Evolutionary conservation across 148 eudicot species (phyloP), one percentile per base, ranked within the genome.

Genomic region (Drosera capensis): DNA sequence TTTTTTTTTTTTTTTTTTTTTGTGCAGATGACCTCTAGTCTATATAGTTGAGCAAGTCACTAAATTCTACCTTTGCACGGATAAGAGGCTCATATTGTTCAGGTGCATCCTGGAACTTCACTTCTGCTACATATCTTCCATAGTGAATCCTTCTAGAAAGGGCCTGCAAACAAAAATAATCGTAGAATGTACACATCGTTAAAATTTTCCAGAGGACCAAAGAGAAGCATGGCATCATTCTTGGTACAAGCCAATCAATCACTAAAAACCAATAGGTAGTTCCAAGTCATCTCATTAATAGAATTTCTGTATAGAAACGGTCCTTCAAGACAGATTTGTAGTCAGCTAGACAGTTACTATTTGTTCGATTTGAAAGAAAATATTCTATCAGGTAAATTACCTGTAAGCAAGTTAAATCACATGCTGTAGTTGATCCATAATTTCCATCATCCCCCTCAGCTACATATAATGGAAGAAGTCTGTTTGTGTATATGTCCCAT

Each of bases 61-160:
- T 37, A 13, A 12, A 54, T 11, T 23, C 20, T n/a, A 87, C 96
- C 68, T 79, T 70, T 21, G 79, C 75, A 7, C 54, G 77, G 56
- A 88, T 80, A 25, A 86, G 79, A 37, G 75, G 61, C 20, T 43
- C 59, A 48, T 88, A 88, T 21, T 77, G 86, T 18, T 69, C 60
- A 0, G 94, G 79, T 6, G 85, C 67, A 7, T 48, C 68, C 46
- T 34, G 45, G 66, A 64, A 88, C 71, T 88, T 88, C 15, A 67
- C 77, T 52, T 88, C 97, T 34, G 94, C 97, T 2, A 88, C 97
- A 44, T 63, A 88, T 57, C 77, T 87, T 26, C 97, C 97, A 23
- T 51, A 72, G 56, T 88, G 97, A 59, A 88, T 88, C 46, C 97
- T 77, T 59, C 79, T 80, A 2, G 97, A 84, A 25, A 88, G 54